Evolutionary conservation across 495 filamentous ascomycete species (phyloP).

Genomic region (Cryomyces antarcticus): DNA sequence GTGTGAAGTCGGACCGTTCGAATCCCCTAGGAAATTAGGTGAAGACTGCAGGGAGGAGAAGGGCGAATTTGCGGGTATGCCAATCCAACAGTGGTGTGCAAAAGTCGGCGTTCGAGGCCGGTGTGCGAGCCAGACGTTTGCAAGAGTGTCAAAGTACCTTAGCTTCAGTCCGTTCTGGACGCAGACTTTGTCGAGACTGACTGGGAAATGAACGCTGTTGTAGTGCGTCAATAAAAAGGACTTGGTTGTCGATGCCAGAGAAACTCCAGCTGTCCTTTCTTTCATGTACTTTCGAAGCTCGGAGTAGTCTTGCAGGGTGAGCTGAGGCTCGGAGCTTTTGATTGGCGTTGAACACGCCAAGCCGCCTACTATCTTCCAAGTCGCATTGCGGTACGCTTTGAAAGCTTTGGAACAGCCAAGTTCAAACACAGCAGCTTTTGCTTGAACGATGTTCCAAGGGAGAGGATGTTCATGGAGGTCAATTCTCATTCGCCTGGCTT

Average conservation of each 20-base stretch:
- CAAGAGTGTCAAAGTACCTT: slow-evolving; percentile 13
- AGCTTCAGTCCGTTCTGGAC: slow-evolving; percentile 14
- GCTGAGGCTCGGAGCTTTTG: background rate
- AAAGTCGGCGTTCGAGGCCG: slow-evolving; percentile 11
- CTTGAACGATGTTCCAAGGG: slow-evolving; percentile 13
- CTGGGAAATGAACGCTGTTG: slow-evolving; percentile 11
- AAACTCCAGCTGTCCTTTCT: slow-evolving; percentile 5
- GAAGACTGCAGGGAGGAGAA: slow-evolving; percentile 6
- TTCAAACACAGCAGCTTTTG: slow-evolving; percentile 24
- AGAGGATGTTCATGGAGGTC: slow-evolving; percentile 26
- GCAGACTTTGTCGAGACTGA: slow-evolving; percentile 10
- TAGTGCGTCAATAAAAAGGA: slow-evolving; percentile 20
- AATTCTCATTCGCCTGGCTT: slow-evolving; percentile 19
- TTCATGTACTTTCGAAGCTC: slow-evolving; percentile 3
- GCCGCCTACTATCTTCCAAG: slow-evolving; percentile 17
- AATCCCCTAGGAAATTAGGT: slow-evolving; percentile 4
- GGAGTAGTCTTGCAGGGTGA: slow-evolving; percentile 9
- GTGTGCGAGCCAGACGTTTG: slow-evolving; percentile 8
- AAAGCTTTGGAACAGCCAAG: slow-evolving; percentile 19
- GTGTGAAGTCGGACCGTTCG: slow-evolving; percentile 30
- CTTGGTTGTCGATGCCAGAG: slow-evolving; percentile 21
- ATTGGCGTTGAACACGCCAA: slow-evolving; percentile 7
- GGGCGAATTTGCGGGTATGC: slow-evolving; percentile 12
- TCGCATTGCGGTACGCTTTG: slow-evolving; percentile 25
- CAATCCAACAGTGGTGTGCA: slow-evolving; percentile 11